Evolutionary conservation across 2,329 filamentous ascomycete genomes (phyloP).

Genomic region (Plectosphaerella cucumerina): DNA sequence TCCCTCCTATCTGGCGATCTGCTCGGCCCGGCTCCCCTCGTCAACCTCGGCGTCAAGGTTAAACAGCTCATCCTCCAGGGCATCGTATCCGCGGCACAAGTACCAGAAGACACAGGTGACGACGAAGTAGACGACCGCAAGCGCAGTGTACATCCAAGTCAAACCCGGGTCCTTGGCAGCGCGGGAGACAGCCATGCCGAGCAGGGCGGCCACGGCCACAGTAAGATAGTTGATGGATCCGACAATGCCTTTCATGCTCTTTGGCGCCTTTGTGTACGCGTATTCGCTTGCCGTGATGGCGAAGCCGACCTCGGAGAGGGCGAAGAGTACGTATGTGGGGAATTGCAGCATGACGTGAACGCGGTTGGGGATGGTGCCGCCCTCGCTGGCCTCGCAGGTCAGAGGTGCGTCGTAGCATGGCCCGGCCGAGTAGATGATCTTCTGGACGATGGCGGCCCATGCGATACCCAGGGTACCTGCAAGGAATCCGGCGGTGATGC

Average conservation of each 20-base stretch:
- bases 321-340: slow-evolving; percentile 54
- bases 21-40: neutral
- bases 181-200: slow-evolving; percentile 54
- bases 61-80: slow-evolving; percentile 32
- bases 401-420: slow-evolving; percentile 45
- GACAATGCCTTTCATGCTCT: slow-evolving; percentile 62
- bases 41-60: slow-evolving; percentile 22
- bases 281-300: slow-evolving; percentile 69
- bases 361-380: slow-evolving; percentile 30
- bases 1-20: neutral
- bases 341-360: slow-evolving; percentile 52
- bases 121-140: slow-evolving; percentile 44
- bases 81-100: slow-evolving; percentile 32
- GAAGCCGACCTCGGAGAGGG: slow-evolving; percentile 57
- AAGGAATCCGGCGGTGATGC: slow-evolving; percentile 62
- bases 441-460: slow-evolving; percentile 56
- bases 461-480: slow-evolving; percentile 49
- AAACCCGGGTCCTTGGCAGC: slow-evolving; percentile 61
- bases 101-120: slow-evolving; percentile 50
- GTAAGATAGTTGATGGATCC: slow-evolving; percentile 58
- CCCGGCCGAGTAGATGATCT: slow-evolving; percentile 51
- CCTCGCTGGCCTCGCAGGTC: slow-evolving; percentile 27
- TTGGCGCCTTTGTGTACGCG: slow-evolving; percentile 68
- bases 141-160: slow-evolving; percentile 61
- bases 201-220: slow-evolving; percentile 37